These are phyloP conservation scores for Nicotiana undulata DNA, from an alignment of 257 asterid species.

Conservation along the genomic window DNA sequence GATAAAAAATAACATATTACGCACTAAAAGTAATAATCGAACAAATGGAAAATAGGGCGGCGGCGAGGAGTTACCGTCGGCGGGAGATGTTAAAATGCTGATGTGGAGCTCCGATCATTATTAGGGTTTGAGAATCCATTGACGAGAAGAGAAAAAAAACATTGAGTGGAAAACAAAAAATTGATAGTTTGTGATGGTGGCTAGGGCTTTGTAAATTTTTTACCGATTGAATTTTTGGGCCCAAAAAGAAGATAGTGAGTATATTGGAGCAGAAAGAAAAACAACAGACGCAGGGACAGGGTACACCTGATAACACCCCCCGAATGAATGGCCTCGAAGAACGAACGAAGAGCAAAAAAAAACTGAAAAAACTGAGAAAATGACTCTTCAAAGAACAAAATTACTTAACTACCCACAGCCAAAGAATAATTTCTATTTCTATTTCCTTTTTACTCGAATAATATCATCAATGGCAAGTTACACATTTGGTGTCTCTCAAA, in stretches of 20 bases:
- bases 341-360: not conserved
- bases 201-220: not conserved
- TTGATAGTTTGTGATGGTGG: not conserved
- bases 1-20: not conserved
- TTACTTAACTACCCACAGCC: constrained; percentile 11
- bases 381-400: not conserved
- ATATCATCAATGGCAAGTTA: no score
- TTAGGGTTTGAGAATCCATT: constrained; percentile 18
- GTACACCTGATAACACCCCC: constrained; percentile 11
- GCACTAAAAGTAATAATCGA: not conserved
- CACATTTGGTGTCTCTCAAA: no score
- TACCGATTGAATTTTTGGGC: not conserved
- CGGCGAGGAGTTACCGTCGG: constrained; percentile 18
- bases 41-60: not conserved
- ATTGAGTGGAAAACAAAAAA: not conserved
- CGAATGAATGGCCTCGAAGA: constrained; percentile 23
- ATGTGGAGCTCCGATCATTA: constrained; percentile 13
- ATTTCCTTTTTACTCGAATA: no score
- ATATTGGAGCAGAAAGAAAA: not conserved
- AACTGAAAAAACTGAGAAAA: constrained; percentile 2
- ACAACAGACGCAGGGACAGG: not conserved
- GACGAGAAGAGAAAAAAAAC: not conserved
- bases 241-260: constrained; percentile 1
- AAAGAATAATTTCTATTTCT: no score
- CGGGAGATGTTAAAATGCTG: constrained; percentile 2